Conservation (phyloP, 2,329 filamentous ascomycete genomes). For the Purpureocillium lavendulum region DNA sequence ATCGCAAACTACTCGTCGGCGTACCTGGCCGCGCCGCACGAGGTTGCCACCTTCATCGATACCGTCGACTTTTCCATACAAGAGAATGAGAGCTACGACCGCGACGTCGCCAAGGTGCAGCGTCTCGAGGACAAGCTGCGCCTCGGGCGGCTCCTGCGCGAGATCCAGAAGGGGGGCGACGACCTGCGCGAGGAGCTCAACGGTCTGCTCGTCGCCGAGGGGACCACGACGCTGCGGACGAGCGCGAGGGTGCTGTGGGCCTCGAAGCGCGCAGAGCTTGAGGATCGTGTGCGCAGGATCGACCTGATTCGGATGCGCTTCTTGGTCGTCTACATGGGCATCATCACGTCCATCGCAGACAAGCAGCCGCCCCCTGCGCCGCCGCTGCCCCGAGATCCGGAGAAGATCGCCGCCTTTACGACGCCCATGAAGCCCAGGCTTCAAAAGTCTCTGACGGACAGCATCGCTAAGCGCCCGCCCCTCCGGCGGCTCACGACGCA, state of each 20-base stretch:
- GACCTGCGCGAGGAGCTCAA: constrained; percentile 54
- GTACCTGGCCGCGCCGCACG: constrained; percentile 48
- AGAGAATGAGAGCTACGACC: constrained; percentile 57
- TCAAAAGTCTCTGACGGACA: constrained; percentile 33
- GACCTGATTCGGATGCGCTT: constrained; percentile 58
- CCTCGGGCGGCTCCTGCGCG: constrained; percentile 46
- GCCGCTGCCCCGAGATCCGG: constrained; percentile 20
- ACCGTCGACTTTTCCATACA: constrained; percentile 52
- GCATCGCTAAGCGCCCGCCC: constrained; percentile 36
- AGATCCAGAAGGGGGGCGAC: constrained; percentile 53
- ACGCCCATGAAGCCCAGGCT: constrained; percentile 24
- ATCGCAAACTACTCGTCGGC: constrained; percentile 43
- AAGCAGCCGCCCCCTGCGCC: constrained; percentile 24
- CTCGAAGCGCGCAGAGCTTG: constrained; percentile 41
- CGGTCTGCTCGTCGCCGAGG: constrained; percentile 38
- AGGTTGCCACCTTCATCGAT: constrained; percentile 50
- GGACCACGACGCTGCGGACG: constrained; percentile 32
- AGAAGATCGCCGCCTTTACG: constrained; percentile 22
- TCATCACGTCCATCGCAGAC: constrained; percentile 33
- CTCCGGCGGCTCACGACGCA: constrained; percentile 45
- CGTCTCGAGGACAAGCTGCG: constrained; percentile 56
- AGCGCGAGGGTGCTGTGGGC: constrained; percentile 51
- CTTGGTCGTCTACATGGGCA: constrained; percentile 55
- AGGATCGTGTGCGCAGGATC: constrained; percentile 49
- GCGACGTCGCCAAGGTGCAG: constrained; percentile 47